Evolutionary conservation across 257 asterid species (phyloP).

Genomic region (Solanum pennellii): DNA sequence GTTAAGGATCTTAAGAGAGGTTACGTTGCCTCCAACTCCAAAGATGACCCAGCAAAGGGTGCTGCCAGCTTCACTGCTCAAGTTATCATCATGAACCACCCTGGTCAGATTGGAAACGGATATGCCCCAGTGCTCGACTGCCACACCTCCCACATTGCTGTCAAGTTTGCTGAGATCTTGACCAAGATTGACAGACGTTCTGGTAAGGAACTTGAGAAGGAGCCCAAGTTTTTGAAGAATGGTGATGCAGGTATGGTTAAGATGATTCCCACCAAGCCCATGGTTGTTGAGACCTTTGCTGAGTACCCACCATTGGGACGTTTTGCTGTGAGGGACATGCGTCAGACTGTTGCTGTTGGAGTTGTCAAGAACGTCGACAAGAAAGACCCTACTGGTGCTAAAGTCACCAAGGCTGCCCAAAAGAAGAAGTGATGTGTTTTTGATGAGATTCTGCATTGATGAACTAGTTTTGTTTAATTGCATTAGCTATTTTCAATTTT

Average conservation of each 20-base stretch:
- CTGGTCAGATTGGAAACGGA: slow-evolving; percentile 58
- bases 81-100: slow-evolving; percentile 68
- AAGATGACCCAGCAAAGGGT: slow-evolving; percentile 50
- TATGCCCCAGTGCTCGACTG: slow-evolving; percentile 62
- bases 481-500: not conserved
- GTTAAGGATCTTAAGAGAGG: slow-evolving; percentile 61
- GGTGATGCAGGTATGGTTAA: slow-evolving; percentile 44
- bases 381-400: slow-evolving; percentile 49
- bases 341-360: slow-evolving; percentile 48
- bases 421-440: slow-evolving; percentile 24
- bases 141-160: slow-evolving; percentile 64
- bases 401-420: slow-evolving; percentile 44
- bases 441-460: not conserved
- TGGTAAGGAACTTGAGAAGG: slow-evolving; percentile 62
- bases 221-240: slow-evolving; percentile 60
- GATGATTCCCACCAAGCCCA: slow-evolving; percentile 49
- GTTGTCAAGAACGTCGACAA: slow-evolving; percentile 33
- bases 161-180: slow-evolving; percentile 43
- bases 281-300: slow-evolving; percentile 38
- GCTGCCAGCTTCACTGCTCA: slow-evolving; percentile 51
- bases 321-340: slow-evolving; percentile 48
- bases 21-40: slow-evolving; percentile 50
- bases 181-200: slow-evolving; percentile 47
- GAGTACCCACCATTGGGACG: slow-evolving; percentile 43
- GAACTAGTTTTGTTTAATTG: not conserved